Evolutionary conservation across 331 rosid genomes (phyloP).

Genomic region (Malus hybrid): DNA sequence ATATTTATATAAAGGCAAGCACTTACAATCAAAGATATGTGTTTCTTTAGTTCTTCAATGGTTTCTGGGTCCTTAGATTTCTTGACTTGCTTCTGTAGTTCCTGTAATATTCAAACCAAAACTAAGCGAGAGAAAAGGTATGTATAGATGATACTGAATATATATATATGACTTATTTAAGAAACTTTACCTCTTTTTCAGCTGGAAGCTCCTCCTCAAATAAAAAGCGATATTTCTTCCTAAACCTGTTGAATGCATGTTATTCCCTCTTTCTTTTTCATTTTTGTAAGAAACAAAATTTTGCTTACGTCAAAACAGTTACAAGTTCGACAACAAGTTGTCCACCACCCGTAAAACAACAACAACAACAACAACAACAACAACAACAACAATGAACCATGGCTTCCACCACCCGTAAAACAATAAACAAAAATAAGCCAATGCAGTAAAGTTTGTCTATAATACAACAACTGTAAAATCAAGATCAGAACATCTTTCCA

Average conservation of each 20-base stretch:
- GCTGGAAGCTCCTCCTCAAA: slow-evolving; percentile 58
- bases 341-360: background rate
- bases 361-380: too few relatives aligned
- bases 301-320: background rate
- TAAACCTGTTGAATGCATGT: slow-evolving; percentile 44
- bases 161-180: background rate
- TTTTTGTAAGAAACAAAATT: background rate
- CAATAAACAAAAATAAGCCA: background rate
- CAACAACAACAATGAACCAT: too few relatives aligned
- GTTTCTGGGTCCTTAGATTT: slow-evolving; percentile 37
- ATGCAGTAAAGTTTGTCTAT: background rate
- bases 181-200: slow-evolving; percentile 53
- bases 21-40: slow-evolving; percentile 67
- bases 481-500: background rate
- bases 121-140: background rate
- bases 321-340: background rate
- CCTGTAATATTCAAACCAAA: slow-evolving; percentile 30
- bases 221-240: slow-evolving; percentile 60
- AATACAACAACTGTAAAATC: background rate
- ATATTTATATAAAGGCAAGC: background rate
- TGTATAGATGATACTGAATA: background rate
- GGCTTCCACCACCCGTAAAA: background rate
- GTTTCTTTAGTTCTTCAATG: slow-evolving; percentile 37
- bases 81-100: slow-evolving; percentile 43
- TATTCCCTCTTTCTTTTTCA: background rate